These are phyloP conservation scores for Ensete glaucum DNA, from an alignment of 176 grass and related monocot species.

Conservation along the genomic window DNA sequence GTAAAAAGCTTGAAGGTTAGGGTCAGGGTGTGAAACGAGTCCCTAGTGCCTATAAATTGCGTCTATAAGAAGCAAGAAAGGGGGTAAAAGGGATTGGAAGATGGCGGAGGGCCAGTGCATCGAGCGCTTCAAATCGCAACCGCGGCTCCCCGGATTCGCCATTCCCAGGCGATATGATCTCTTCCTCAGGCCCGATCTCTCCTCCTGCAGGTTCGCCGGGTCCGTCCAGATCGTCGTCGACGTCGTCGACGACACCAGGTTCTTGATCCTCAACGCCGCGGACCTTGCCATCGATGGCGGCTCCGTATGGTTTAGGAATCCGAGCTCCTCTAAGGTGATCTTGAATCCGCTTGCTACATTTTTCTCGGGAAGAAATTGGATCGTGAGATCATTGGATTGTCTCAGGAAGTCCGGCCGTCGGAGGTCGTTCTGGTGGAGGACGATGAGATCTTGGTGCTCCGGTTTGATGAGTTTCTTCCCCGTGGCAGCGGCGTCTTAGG, in stretches of 20 bases:
- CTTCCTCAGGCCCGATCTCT: slow-evolving; percentile 63
- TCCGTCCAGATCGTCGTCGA: slow-evolving; percentile 33
- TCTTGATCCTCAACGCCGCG: slow-evolving; percentile 82
- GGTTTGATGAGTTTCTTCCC: slow-evolving; percentile 63
- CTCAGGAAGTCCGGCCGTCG: slow-evolving; percentile 42
- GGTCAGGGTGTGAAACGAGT: too few species aligned
- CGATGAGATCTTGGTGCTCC: slow-evolving; percentile 73
- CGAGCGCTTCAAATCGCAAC: slow-evolving; percentile 56
- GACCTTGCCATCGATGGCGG: slow-evolving; percentile 42
- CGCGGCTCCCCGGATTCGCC: slow-evolving; percentile 63
- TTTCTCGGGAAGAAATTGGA: not conserved
- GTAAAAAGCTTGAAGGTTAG: too few species aligned
- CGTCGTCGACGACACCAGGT: slow-evolving; percentile 39
- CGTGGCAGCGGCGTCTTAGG: slow-evolving; percentile 40
- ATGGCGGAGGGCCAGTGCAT: slow-evolving; percentile 44
- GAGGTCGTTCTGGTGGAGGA: slow-evolving; percentile 54
- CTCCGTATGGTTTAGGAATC: slow-evolving; percentile 34
- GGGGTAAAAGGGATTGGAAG: too few species aligned
- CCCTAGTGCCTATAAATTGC: not conserved
- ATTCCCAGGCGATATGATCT: slow-evolving; percentile 74
- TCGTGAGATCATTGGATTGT: slow-evolving; percentile 12
- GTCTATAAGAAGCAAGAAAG: too few species aligned
- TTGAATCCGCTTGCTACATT: not conserved
- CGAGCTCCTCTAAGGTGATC: slow-evolving; percentile 41
- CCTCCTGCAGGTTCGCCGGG: slow-evolving; percentile 54